Base-by-base conservation (phyloP, 2,329 filamentous ascomycete species). In the Fonsecaea multimorphosa region DNA sequence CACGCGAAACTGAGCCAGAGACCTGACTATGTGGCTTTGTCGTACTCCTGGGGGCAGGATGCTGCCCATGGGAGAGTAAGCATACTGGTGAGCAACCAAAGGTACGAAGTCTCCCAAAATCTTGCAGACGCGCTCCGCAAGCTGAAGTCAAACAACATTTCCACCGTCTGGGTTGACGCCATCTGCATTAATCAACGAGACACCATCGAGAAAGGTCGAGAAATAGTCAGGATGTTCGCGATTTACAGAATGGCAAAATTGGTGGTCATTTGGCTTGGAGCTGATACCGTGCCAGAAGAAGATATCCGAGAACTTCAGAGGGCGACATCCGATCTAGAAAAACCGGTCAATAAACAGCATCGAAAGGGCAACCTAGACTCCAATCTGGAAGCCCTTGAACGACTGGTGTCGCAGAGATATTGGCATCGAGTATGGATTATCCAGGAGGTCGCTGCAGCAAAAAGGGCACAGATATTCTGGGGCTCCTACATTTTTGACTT, bases 401-500 rank as follows among this genome's bases (percentile, higher is more conserved):
- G 64, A 12, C 38, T 73, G 29, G 63, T 73, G 14, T 63, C 56
- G n/a, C 64, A 69, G 31, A 60, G 58, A 19, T 73, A 71, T 53
- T 73, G 71, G 64, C 52, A 65, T 9, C 55, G 72, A 11, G 66
- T 72, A 4, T 73, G 72, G 72, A 68, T 73, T 5, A 66, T 72
- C 4, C 72, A 73, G 44, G 72, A 73, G 58, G 65, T 71, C 0
- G 66, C 66, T 19, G 66, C 66, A 36, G 63, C 66, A 9, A 59
- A 55, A 56, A 22, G 51, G 19, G 63, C 66, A 16, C 36, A 49
- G 3, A 57, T 68, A 24, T 60, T 59, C 31, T 68, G 66, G 66
- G 66, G 66, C 11, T 51, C 54, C 16, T 63, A 68, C 38, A 53
- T 46, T n/a, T 62, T 68, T n/a, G 66, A 68, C 12, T 22, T 68